Percentiles rank a stretch among this genome's conserved stretches.
Evolutionary conservation across 805 yeast species (phyloP).

Genomic region (Blastobotrys attinorum): DNA sequence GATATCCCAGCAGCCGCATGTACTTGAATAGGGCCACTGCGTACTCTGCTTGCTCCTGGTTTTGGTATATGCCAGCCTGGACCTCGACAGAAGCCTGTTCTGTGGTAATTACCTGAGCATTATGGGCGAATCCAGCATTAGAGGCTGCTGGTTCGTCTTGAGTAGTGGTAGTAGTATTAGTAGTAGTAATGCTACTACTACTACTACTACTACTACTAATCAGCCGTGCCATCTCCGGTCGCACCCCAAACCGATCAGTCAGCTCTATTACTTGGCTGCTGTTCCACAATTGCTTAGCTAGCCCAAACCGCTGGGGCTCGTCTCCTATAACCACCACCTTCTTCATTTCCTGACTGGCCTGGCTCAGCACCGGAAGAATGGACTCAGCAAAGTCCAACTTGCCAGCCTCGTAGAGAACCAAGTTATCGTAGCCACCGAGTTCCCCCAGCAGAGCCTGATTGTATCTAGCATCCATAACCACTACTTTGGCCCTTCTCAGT

Average conservation of each 20-base stretch:
- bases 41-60: conserved; percentile 43
- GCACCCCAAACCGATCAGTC: conserved; percentile 22
- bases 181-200: too few species aligned
- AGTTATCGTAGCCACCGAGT: neutral
- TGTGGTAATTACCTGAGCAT: neutral
- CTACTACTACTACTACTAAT: neutral
- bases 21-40: conserved; percentile 39
- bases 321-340: neutral
- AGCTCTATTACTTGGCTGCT: conserved; percentile 5
- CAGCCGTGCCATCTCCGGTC: conserved; percentile 21
- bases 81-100: neutral
- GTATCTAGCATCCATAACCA: neutral
- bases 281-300: neutral
- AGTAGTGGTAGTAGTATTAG: too few species aligned
- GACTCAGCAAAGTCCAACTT: neutral
- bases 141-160: conserved; percentile 7
- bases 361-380: neutral
- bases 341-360: neutral
- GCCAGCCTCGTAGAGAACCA: neutral
- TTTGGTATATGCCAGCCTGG: conserved; percentile 20
- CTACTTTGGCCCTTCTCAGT: neutral
- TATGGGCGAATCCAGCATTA: neutral
- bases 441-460: neutral
- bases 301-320: too few species aligned
- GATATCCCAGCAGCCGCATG: conserved; percentile 39